Percentiles rank a stretch among this genome's conserved stretches.
Conservation (phyloP, 805 yeast genomes). For the Wickerhamomyces bisporus region DNA sequence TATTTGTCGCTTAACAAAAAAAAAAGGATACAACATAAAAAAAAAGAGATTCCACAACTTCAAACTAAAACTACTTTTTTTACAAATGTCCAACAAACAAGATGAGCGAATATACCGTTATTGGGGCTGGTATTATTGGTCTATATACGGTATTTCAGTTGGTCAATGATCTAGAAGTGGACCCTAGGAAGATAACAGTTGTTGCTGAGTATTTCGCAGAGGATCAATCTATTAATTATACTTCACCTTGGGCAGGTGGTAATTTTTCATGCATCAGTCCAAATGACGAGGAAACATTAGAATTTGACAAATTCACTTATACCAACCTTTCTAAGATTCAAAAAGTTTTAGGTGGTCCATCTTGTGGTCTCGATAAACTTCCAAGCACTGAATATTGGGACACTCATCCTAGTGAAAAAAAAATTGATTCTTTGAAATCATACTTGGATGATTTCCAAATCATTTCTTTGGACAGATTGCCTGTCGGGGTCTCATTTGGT, state of each 20-base stretch:
- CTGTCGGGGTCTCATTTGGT: constrained; percentile 52
- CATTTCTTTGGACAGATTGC: constrained; percentile 34
- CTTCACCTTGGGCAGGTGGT: constrained; percentile 81
- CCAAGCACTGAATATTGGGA: constrained; percentile 63
- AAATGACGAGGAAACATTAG: constrained; percentile 43
- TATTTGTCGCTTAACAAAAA: neutral
- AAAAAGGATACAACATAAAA: too few relatives aligned
- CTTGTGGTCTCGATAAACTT: constrained; percentile 47
- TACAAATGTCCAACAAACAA: too few relatives aligned
- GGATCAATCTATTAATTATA: constrained; percentile 65
- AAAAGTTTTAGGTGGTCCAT: constrained; percentile 37
- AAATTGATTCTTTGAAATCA: constrained; percentile 40
- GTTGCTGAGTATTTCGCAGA: constrained; percentile 72
- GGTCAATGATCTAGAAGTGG: constrained; percentile 34
- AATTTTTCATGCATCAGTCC: constrained; percentile 59
- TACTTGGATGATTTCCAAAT: constrained; percentile 45
- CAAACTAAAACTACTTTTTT: too few relatives aligned
- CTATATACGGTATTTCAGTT: constrained; percentile 55
- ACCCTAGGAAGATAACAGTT: constrained; percentile 43
- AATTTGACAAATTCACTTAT: constrained; percentile 55
- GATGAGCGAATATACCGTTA: constrained; percentile 25
- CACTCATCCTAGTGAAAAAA: constrained; percentile 36
- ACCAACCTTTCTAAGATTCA: constrained; percentile 39
- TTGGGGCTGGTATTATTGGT: constrained; percentile 64
- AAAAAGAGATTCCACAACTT: too few relatives aligned